phyloP scores from a whole-genome alignment of 768 basidiomycete genomes.

The Sarcodon sp. region DNA sequence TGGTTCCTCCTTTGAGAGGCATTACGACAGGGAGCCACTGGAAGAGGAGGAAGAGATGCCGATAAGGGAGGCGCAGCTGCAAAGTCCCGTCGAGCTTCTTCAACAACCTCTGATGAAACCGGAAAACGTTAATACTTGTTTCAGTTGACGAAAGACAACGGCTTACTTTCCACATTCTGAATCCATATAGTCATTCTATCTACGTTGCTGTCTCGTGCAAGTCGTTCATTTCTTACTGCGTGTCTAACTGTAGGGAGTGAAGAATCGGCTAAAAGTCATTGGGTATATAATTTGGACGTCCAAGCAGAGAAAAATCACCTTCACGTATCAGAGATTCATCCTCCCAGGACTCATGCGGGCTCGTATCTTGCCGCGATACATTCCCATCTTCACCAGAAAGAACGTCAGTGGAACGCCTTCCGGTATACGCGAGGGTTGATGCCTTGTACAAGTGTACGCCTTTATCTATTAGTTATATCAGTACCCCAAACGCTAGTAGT shows the following conservation, averaged over 20 bases:
- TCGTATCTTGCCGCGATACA: slow-evolving; percentile 12
- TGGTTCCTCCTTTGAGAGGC: slow-evolving; percentile 22
- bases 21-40: slow-evolving; percentile 44
- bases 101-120: slow-evolving; percentile 50
- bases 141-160: neutral
- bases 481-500: no score
- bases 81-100: slow-evolving; percentile 70
- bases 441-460: slow-evolving; percentile 57
- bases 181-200: slow-evolving; percentile 79
- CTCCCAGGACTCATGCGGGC: slow-evolving; percentile 32
- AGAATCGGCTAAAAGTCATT: slow-evolving; percentile 24
- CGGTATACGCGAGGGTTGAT: slow-evolving; percentile 32
- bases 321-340: slow-evolving; percentile 29
- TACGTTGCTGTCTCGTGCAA: slow-evolving; percentile 36
- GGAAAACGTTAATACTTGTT: neutral
- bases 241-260: slow-evolving; percentile 41
- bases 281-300: neutral
- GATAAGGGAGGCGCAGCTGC: slow-evolving; percentile 35
- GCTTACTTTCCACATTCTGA: slow-evolving; percentile 72
- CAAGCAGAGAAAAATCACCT: slow-evolving; percentile 18
- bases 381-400: slow-evolving; percentile 21
- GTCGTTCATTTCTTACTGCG: slow-evolving; percentile 36
- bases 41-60: slow-evolving; percentile 46
- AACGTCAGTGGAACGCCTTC: slow-evolving; percentile 26
- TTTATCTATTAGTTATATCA: slow-evolving; percentile 32